Conservation (phyloP, 306 rosid species). For the Cucumis sativus region Cucumber_9930_V3 NC_026660.2:28240001-28240500, state of each 20-base stretch:
- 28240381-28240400: conserved; percentile 99
- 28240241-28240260: background rate
- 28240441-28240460: background rate
- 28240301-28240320: too few species aligned
- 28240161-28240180: background rate
- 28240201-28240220: background rate
- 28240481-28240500: background rate
- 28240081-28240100: conserved; percentile 98
- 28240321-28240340: background rate
- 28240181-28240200: background rate
- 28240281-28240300: background rate
- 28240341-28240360: conserved; percentile 16
- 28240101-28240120: conserved; percentile 96
- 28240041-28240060: conserved; percentile 53
- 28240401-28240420: conserved; percentile 94
- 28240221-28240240: background rate
- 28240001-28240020: conserved; percentile 36
- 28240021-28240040: conserved; percentile 25
- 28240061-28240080: conserved; percentile 67
- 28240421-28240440: conserved; percentile 84
- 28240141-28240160: conserved; percentile 71
- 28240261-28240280: background rate
- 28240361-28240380: conserved; percentile 97
- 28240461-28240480: background rate
- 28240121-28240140: conserved; percentile 84